Evolutionary conservation across 768 basidiomycete species (phyloP).

Genomic region (Leccinum broughii): DNA sequence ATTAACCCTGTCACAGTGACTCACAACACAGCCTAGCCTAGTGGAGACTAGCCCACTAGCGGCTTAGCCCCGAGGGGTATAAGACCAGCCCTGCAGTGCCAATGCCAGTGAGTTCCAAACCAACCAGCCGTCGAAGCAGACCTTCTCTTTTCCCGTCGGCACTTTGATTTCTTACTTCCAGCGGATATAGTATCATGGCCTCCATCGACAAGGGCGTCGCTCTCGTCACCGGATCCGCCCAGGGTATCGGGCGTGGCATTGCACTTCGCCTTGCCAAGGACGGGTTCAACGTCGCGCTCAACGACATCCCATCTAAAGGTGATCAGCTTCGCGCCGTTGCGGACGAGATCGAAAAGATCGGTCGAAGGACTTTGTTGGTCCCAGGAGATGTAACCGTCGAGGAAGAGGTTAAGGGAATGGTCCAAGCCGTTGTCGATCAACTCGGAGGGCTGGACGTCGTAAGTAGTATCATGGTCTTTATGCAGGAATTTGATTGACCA

Average conservation of each 20-base stretch:
- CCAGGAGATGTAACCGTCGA: constrained; percentile 12
- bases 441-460: constrained; percentile 9
- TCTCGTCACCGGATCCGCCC: constrained; percentile 31
- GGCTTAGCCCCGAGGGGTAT: not conserved
- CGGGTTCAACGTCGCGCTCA: constrained; percentile 29
- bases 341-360: constrained; percentile 5
- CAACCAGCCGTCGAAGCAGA: too few species aligned
- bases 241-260: constrained; percentile 25
- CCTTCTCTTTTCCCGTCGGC: not conserved
- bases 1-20: not conserved
- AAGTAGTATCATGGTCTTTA: not conserved
- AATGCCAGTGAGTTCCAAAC: too few species aligned
- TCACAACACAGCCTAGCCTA: not conserved
- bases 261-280: constrained; percentile 18
- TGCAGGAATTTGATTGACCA: not conserved
- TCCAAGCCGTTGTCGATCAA: not conserved
- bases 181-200: not conserved
- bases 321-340: constrained; percentile 8
- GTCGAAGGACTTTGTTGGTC: constrained; percentile 14
- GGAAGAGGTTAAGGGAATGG: constrained; percentile 5
- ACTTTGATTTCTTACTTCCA: not conserved
- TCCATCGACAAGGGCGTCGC: constrained; percentile 21
- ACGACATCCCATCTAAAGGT: constrained; percentile 24
- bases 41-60: too few species aligned
- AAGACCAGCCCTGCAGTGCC: too few species aligned